Base-by-base conservation (phyloP, 2,329 filamentous ascomycete species). In the Fonsecaea multimorphosa region DNA sequence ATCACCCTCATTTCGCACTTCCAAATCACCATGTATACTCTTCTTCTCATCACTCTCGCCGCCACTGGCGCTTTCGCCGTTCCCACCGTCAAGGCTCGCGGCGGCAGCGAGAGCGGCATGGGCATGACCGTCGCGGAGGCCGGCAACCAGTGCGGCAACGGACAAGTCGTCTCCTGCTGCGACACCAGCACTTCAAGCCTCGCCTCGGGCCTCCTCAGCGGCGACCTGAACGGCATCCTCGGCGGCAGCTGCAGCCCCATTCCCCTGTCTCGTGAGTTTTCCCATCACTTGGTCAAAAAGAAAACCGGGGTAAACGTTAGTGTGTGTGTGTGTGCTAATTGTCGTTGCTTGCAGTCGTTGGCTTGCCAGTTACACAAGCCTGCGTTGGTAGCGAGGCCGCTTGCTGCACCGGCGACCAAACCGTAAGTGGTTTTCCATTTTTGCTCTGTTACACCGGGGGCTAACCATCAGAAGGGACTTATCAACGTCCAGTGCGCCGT, bases 321-420 rank as follows among this genome's bases (percentile, higher is more conserved):
- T n/a, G n/a, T n/a, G n/a, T n/a, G n/a, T n/a, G n/a, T 34, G 3
- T 34, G 38, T 40, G 1, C 38, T 40, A 19, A 40, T n/a, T n/a
- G 11, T 22, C 8, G 29, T 40, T 44, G 2, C 1, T 38, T 32
- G 2, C 19, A 38, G 32, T 44, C 29, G n/a, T 38, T 11, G 24
- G 55, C 38, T 34, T 29, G 19, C 34, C n/a, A 16, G 14, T 58
- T 5, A 34, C 55, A 24, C 16, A 58, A 8, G 55, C 55, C 55
- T 58, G 55, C 36, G 55, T 34, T 11, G 29, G 46, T 34, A 58
- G 46, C 55, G 19, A 40, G 4, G 55, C 55, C 6, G 55, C 55
- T 14, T 58, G 55, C 55, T 58, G 55, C 34, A 58, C 55, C 2
- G 55, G 55, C 55, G 36, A 58, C 24, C 55, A 58, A 29, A 44